Conservation (phyloP, 768 basidiomycete species). For the Leccinellum rugosiceps region DNA sequence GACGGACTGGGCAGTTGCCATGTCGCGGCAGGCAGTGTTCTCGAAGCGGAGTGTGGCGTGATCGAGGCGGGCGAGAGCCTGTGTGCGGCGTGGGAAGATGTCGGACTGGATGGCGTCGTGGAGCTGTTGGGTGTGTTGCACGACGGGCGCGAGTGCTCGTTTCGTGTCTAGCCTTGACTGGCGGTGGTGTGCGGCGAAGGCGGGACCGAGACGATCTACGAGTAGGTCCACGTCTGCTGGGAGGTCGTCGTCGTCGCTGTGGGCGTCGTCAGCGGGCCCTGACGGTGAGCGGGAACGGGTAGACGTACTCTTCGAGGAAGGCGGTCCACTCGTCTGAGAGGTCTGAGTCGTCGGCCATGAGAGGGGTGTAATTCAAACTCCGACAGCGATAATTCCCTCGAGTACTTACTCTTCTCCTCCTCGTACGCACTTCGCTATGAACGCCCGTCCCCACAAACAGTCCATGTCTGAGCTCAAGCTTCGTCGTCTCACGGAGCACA, state of each 20-base stretch:
- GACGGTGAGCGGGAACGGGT: not conserved
- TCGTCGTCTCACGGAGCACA: constrained; percentile 89
- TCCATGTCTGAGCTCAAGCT: constrained; percentile 98
- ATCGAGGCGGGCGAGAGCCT: constrained; percentile 52
- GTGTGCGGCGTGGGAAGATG: constrained; percentile 29
- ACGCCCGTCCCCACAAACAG: constrained; percentile 80
- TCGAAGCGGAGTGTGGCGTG: constrained; percentile 55
- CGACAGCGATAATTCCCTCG: constrained; percentile 4
- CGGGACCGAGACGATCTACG: constrained; percentile 45
- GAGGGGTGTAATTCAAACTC: constrained; percentile 19
- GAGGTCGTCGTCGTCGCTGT: constrained; percentile 35
- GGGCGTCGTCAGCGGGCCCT: not conserved
- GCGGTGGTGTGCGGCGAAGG: constrained; percentile 32
- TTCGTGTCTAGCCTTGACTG: constrained; percentile 29
- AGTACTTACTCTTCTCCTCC: constrained; percentile 7
- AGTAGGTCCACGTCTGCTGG: constrained; percentile 42
- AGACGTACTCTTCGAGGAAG: constrained; percentile 26
- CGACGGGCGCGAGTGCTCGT: constrained; percentile 35
- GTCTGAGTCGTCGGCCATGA: constrained; percentile 17
- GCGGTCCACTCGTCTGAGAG: constrained; percentile 26
- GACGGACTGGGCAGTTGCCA: constrained; percentile 39
- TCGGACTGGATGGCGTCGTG: constrained; percentile 35
- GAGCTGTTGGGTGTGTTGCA: constrained; percentile 33
- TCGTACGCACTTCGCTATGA: constrained; percentile 44
- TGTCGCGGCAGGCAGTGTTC: constrained; percentile 38